Evolutionary conservation across 192 early-diverging fungal genomes (phyloP).

Genomic region (Phycomyces nitens): DNA sequence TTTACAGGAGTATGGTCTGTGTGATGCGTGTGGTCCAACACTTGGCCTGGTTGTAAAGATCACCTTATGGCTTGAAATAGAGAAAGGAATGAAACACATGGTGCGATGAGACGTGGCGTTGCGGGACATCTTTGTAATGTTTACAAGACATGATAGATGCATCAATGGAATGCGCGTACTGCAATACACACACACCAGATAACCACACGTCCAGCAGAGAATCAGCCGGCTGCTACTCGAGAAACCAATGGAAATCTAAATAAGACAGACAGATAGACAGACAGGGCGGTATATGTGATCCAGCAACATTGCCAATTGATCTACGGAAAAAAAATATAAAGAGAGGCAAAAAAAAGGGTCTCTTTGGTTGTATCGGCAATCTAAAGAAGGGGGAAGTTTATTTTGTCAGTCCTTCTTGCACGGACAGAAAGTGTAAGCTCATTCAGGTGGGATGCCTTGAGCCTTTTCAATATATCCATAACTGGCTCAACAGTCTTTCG

Average conservation of each 20-base stretch:
- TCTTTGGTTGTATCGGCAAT: constrained; percentile 11
- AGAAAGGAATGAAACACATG: constrained; percentile 4
- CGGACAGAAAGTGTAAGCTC: constrained; percentile 3
- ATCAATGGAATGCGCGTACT: background rate
- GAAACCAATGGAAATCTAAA: too few species aligned
- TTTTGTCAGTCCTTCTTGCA: constrained; percentile 9
- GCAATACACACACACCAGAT: too few species aligned
- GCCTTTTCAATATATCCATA: constrained; percentile 6
- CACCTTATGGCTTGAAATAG: constrained; percentile 3
- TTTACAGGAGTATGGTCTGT: constrained; percentile 5
- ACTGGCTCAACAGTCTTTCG: background rate
- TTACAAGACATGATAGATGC: constrained; percentile 1
- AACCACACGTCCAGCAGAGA: too few species aligned
- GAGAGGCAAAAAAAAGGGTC: constrained; percentile 5
- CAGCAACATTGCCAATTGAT: constrained; percentile 11
- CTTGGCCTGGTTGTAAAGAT: background rate
- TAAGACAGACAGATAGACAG: too few species aligned
- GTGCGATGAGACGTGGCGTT: constrained; percentile 1
- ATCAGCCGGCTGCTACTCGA: too few species aligned
- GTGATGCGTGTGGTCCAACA: background rate
- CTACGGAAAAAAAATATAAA: constrained; percentile 1
- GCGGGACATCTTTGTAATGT: background rate
- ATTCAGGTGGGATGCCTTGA: constrained; percentile 1
- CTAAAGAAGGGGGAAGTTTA: constrained; percentile 2
- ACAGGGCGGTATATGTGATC: constrained; percentile 2